phyloP scores from a whole-genome alignment of 257 asterid species.

The Nicotiana tabacum region DNA sequence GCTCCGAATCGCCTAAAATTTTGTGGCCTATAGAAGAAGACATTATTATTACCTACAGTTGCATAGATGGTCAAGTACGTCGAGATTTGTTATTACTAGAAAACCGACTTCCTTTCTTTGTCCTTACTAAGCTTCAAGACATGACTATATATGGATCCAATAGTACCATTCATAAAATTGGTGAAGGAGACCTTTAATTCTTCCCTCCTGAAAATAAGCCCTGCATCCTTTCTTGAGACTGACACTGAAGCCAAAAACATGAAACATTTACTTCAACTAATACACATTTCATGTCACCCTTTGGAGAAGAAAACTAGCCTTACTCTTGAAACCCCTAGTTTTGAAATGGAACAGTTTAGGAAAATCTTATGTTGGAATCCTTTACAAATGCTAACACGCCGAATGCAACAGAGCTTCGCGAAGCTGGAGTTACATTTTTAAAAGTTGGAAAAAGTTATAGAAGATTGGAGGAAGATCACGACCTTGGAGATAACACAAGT shows the following conservation, averaged over 20 bases:
- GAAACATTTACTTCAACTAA: neutral
- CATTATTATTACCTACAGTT: neutral
- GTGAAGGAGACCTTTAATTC: too few species aligned
- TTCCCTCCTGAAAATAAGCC: too few species aligned
- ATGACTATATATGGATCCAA: neutral
- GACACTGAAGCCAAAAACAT: too few species aligned
- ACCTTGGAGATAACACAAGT: neutral
- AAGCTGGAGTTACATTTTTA: constrained; percentile 7
- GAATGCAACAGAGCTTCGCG: neutral
- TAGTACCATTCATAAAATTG: neutral
- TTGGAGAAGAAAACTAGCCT: neutral
- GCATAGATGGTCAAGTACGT: neutral
- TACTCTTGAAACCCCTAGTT: neutral
- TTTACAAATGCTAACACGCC: neutral
- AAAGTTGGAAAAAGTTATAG: neutral
- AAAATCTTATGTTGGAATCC: neutral
- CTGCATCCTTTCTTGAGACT: too few species aligned
- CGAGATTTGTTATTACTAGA: constrained; percentile 17
- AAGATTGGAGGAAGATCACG: neutral
- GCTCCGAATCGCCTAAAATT: too few species aligned
- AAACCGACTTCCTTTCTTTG: constrained; percentile 6
- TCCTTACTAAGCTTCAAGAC: neutral
- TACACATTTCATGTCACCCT: neutral
- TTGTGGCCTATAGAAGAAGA: neutral
- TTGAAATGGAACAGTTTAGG: neutral